A percentile compares a stretch with the other conserved stretches of the same genome.
These are phyloP conservation scores for Chrysochromulina tobinii DNA, from an alignment of 78 protist genomes.

Conservation along the genomic window DNA sequence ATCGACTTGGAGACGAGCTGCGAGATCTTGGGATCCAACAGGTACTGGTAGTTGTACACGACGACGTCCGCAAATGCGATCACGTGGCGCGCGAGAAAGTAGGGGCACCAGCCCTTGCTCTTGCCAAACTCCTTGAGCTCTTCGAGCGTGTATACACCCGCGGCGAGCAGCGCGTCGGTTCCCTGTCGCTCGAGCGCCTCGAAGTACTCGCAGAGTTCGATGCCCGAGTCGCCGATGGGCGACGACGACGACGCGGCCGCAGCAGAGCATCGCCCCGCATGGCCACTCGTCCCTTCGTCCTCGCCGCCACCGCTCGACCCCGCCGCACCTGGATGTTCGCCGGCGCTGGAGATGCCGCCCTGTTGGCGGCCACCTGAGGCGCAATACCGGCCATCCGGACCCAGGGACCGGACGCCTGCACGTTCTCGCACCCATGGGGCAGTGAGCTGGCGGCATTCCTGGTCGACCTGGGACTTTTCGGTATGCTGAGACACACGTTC, in stretches of 20 bases:
- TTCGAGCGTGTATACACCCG: conserved; percentile 86
- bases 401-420: background rate
- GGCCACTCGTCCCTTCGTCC: too few relatives aligned
- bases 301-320: too few relatives aligned
- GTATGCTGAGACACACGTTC: background rate
- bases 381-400: background rate
- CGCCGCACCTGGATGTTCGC: too few relatives aligned
- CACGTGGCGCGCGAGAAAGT: conserved; percentile 79
- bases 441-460: background rate
- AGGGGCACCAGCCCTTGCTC: conserved; percentile 83
- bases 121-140: conserved; percentile 75
- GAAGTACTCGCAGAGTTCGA: background rate
- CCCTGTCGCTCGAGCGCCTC: conserved; percentile 11
- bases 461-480: background rate
- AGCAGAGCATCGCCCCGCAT: too few relatives aligned
- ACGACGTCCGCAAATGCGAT: conserved; percentile 80
- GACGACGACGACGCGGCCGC: too few relatives aligned
- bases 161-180: background rate
- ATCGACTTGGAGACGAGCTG: conserved; percentile 49
- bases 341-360: too few relatives aligned
- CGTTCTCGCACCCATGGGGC: background rate
- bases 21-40: conserved; percentile 94
- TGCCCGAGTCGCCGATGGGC: too few relatives aligned
- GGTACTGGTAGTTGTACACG: conserved; percentile 78
- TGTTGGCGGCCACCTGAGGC: background rate